Evolutionary conservation across 345 rosid genomes (phyloP).

Genomic region (Syzygium grande): DNA sequence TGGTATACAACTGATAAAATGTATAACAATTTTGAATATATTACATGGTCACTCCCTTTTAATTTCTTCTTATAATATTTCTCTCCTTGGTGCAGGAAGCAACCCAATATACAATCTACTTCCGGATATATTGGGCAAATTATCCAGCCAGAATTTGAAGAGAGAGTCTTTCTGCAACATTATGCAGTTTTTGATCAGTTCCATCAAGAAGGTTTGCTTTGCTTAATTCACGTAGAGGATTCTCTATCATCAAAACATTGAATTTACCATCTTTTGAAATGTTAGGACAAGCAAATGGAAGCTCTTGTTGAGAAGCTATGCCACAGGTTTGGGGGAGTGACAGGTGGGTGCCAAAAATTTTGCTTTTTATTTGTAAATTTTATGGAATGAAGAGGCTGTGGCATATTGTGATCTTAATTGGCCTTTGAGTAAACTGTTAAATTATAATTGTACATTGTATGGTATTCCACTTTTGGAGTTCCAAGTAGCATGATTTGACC

Average conservation of each 20-base stretch:
- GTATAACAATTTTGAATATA: neutral
- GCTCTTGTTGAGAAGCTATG: conserved; percentile 97
- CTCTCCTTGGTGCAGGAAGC: conserved; percentile 45
- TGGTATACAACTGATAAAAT: neutral
- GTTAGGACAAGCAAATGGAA: conserved; percentile 97
- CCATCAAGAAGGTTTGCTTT: conserved; percentile 75
- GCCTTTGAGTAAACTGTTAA: neutral
- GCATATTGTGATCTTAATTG: neutral
- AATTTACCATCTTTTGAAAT: conserved; percentile 3
- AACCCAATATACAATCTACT: conserved; percentile 94
- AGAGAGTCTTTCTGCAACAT: conserved; percentile 79
- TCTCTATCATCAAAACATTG: neutral
- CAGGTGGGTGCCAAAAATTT: conserved; percentile 37
- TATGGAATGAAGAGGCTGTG: neutral
- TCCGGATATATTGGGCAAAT: conserved; percentile 86
- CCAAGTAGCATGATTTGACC: neutral
- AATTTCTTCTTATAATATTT: conserved; percentile 1
- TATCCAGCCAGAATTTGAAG: conserved; percentile 67
- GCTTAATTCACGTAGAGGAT: neutral
- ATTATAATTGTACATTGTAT: neutral
- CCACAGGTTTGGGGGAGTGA: conserved; percentile 86
- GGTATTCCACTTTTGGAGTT: neutral
- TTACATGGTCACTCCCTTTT: neutral
- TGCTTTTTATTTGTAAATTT: neutral
- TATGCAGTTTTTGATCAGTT: conserved; percentile 94